These are phyloP conservation scores for Colletotrichum agaves DNA, from an alignment of 2,329 filamentous ascomycete genomes.

Conservation along the genomic window DNA sequence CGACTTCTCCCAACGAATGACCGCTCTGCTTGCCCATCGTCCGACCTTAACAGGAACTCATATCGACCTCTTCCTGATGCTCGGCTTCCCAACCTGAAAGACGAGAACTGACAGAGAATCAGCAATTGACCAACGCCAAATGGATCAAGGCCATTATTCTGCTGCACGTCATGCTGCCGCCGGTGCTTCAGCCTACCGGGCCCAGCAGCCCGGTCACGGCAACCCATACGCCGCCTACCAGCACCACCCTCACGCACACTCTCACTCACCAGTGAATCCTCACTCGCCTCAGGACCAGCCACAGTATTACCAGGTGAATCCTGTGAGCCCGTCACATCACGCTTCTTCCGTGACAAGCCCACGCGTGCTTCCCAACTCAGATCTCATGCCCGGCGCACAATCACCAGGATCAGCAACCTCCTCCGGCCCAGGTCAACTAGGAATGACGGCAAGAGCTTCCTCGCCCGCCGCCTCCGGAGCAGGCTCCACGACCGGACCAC, in stretches of 20 bases:
- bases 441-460: neutral
- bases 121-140: constrained; percentile 19
- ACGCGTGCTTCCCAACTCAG: constrained; percentile 32
- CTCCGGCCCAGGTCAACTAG: constrained; percentile 19
- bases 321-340: constrained; percentile 25
- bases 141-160: constrained; percentile 33
- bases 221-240: constrained; percentile 12
- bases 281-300: constrained; percentile 34
- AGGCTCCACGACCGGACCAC: constrained; percentile 11
- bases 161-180: constrained; percentile 36
- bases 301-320: constrained; percentile 33
- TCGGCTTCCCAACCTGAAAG: constrained; percentile 20
- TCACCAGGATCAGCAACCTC: constrained; percentile 30
- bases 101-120: constrained; percentile 28
- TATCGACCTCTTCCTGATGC: constrained; percentile 29
- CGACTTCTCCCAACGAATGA: constrained; percentile 29
- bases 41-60: constrained; percentile 29
- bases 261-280: constrained; percentile 18
- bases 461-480: constrained; percentile 23
- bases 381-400: constrained; percentile 28
- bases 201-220: constrained; percentile 22
- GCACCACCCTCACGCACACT: constrained; percentile 12
- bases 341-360: constrained; percentile 29
- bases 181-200: constrained; percentile 27
- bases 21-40: constrained; percentile 15